Conservation (phyloP, 352 stramenopile species). For the Globisporangium barbulae region DNA sequence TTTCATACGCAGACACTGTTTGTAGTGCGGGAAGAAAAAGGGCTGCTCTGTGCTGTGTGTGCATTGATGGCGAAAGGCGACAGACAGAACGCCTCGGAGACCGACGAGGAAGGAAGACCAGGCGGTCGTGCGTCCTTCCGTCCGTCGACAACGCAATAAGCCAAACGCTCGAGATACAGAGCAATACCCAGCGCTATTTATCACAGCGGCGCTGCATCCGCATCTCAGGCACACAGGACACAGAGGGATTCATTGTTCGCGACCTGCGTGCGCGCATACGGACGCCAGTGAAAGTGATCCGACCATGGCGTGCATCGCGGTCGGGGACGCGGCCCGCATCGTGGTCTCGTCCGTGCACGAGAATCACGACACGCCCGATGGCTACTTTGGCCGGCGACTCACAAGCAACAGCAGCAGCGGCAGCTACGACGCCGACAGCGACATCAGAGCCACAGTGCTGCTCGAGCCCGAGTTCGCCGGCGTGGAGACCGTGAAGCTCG, state of each 20-base stretch:
- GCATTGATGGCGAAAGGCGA: not conserved
- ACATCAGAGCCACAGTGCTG: constrained; percentile 2
- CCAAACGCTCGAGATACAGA: not conserved
- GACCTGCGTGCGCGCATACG: not conserved
- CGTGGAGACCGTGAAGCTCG: constrained; percentile 49
- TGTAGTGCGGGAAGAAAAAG: not conserved
- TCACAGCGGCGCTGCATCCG: not conserved
- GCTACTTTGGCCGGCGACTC: constrained; percentile 28
- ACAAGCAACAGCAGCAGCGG: too few relatives aligned
- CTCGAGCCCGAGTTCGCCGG: constrained; percentile 58
- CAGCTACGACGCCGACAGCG: not conserved
- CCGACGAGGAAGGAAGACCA: not conserved
- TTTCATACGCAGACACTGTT: too few relatives aligned
- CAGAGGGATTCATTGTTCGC: not conserved
- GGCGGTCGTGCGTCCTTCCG: not conserved
- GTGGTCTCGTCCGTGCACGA: constrained; percentile 18
- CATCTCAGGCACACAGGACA: not conserved
- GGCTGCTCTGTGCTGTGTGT: not conserved
- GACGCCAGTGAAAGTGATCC: constrained; percentile 12
- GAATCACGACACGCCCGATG: constrained; percentile 25
- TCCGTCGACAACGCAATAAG: not conserved
- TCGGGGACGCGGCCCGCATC: not conserved
- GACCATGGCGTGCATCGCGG: constrained; percentile 16
- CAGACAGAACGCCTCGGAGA: not conserved
- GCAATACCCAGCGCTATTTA: not conserved